Evolutionary conservation across 306 rosid genomes (phyloP).

Genomic region (Cucumis melo): DNA sequence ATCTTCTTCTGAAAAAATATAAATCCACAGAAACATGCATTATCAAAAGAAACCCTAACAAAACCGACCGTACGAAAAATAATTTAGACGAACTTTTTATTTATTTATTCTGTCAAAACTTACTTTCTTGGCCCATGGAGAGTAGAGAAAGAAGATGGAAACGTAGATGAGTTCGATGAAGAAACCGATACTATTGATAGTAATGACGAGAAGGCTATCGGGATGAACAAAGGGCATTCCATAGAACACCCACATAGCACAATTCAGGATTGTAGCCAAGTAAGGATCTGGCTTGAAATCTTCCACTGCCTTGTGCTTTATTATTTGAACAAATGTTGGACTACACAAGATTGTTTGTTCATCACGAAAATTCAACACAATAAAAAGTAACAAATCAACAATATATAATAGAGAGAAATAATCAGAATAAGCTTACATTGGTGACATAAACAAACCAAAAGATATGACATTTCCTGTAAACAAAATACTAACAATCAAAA

Average conservation of each 20-base stretch:
- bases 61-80: no score
- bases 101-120: background rate
- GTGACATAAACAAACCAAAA: conserved; percentile 53
- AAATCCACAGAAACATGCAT: background rate
- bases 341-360: conserved; percentile 15
- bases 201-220: conserved; percentile 43
- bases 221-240: conserved; percentile 49
- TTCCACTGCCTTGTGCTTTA: conserved; percentile 34
- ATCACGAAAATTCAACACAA: background rate
- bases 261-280: conserved; percentile 49
- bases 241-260: conserved; percentile 58
- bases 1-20: conserved; percentile 40
- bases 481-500: background rate
- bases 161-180: conserved; percentile 25
- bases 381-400: no score
- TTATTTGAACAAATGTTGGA: conserved; percentile 55
- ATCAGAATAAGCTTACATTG: conserved; percentile 32
- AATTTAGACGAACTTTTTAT: background rate
- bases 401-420: background rate
- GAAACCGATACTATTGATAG: conserved; percentile 55
- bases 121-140: conserved; percentile 36
- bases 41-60: background rate
- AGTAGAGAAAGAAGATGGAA: conserved; percentile 24
- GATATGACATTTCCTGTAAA: conserved; percentile 73
- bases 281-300: conserved; percentile 85